These are phyloP conservation scores for Rosa multiflora DNA, from an alignment of 306 rosid genomes.

Conservation along the genomic window DNA sequence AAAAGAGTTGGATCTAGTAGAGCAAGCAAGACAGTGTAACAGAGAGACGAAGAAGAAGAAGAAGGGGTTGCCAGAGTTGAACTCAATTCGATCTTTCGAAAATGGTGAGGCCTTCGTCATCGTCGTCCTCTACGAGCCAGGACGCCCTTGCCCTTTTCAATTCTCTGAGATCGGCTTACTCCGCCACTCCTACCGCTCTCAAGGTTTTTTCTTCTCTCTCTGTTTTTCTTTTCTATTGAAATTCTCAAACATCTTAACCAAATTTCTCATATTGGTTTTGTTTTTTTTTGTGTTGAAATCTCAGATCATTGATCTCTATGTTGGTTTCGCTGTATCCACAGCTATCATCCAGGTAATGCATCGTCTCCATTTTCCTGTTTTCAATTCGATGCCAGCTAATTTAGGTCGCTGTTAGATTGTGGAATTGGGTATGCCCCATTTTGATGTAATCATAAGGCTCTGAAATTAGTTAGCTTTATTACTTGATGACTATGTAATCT, in stretches of 20 bases:
- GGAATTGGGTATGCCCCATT: neutral
- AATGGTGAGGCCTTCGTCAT: too few relatives aligned
- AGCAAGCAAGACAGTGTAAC: too few relatives aligned
- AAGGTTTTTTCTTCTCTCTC: constrained; percentile 42
- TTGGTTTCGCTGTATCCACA: constrained; percentile 62
- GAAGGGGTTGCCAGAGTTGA: too few relatives aligned
- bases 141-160: too few relatives aligned
- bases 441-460: neutral
- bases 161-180: too few relatives aligned
- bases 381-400: neutral
- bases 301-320: constrained; percentile 89
- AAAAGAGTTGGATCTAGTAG: neutral
- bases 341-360: constrained; percentile 72
- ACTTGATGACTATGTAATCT: neutral
- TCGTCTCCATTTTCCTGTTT: neutral
- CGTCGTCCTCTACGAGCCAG: too few relatives aligned
- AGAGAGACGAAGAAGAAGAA: too few relatives aligned
- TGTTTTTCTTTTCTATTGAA: neutral
- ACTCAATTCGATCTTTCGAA: too few relatives aligned
- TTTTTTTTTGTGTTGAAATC: neutral
- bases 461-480: neutral
- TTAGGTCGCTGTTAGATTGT: neutral
- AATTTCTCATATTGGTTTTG: neutral
- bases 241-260: neutral
- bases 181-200: constrained; percentile 53